Conservation (phyloP, 495 filamentous ascomycete genomes). For the Talaromyces borbonicus region DNA sequence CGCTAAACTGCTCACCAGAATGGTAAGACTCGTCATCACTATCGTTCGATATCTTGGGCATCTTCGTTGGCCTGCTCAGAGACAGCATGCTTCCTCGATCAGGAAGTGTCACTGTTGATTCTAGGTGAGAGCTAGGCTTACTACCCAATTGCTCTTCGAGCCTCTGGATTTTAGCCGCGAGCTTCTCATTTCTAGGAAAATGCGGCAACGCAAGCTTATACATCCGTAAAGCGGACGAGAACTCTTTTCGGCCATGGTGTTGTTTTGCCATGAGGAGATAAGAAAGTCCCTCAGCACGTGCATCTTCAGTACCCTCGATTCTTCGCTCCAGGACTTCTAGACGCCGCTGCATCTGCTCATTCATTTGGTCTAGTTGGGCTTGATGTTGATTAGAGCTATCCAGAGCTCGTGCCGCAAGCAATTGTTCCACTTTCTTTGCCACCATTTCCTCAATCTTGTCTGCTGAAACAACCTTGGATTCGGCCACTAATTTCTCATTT, state of each 20-base stretch:
- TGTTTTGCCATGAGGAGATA: conserved; percentile 87
- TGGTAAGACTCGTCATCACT: conserved; percentile 23
- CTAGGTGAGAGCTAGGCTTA: conserved; percentile 16
- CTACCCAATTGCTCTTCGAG: conserved; percentile 49
- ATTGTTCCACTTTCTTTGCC: conserved; percentile 80
- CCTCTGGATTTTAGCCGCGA: conserved; percentile 63
- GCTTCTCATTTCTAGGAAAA: conserved; percentile 80
- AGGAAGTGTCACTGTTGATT: conserved; percentile 5
- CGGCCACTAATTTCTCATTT: conserved; percentile 5
- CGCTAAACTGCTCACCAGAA: conserved; percentile 16
- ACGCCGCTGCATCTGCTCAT: conserved; percentile 67
- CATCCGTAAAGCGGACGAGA: conserved; percentile 69
- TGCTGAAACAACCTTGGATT: conserved; percentile 48
- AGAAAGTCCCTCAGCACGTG: conserved; percentile 67
- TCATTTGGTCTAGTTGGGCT: conserved; percentile 48
- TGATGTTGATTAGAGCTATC: conserved; percentile 35
- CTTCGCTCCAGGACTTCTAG: conserved; percentile 77
- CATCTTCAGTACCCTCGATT: conserved; percentile 67
- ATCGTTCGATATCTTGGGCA: conserved; percentile 20
- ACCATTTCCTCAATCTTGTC: conserved; percentile 85
- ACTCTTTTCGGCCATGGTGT: conserved; percentile 73
- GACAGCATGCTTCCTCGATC: conserved; percentile 33
- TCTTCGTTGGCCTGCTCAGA: conserved; percentile 24
- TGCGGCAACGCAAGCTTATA: conserved; percentile 75
- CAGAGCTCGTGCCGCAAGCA: conserved; percentile 58